Evolutionary conservation across 2,329 filamentous ascomycete species (phyloP).

Genomic region (Sporothrix brasiliensis): DNA sequence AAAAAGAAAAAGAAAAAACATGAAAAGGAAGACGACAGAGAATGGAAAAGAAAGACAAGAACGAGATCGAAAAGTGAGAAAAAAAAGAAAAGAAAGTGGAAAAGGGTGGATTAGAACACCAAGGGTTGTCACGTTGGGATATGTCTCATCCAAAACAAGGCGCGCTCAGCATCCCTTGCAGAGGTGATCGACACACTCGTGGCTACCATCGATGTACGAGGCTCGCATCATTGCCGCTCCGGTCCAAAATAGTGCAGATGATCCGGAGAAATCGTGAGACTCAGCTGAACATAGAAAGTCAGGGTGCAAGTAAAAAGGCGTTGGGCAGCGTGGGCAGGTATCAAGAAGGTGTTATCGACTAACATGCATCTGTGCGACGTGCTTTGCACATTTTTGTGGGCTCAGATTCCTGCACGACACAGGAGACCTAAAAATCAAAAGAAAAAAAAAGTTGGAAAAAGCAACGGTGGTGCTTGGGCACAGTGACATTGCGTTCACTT

Average conservation of each 20-base stretch:
- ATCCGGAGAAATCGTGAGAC: not conserved
- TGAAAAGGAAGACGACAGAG: not conserved
- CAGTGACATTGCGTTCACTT: constrained; percentile 12
- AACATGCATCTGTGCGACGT: not conserved
- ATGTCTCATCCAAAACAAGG: not conserved
- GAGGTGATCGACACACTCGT: constrained; percentile 3
- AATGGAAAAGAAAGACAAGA: not conserved
- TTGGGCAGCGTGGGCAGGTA: not conserved
- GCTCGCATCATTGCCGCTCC: constrained; percentile 24
- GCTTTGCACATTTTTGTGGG: constrained; percentile 1
- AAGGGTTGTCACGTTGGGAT: not conserved
- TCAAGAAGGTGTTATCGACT: not conserved
- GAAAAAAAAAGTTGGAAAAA: not conserved
- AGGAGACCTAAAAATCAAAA: constrained; percentile 7
- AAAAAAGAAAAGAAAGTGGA: not conserved
- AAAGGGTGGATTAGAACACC: not conserved
- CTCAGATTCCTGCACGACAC: constrained; percentile 25
- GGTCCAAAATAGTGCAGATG: not conserved
- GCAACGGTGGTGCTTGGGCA: not conserved
- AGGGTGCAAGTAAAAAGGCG: not conserved
- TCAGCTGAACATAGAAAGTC: not conserved
- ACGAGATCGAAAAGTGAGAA: not conserved
- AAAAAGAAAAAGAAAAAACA: not conserved
- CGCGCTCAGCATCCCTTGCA: constrained; percentile 21
- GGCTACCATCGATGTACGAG: constrained; percentile 10